Conservation (phyloP, 768 basidiomycete species). For the Tulasnella sp. region DNA sequence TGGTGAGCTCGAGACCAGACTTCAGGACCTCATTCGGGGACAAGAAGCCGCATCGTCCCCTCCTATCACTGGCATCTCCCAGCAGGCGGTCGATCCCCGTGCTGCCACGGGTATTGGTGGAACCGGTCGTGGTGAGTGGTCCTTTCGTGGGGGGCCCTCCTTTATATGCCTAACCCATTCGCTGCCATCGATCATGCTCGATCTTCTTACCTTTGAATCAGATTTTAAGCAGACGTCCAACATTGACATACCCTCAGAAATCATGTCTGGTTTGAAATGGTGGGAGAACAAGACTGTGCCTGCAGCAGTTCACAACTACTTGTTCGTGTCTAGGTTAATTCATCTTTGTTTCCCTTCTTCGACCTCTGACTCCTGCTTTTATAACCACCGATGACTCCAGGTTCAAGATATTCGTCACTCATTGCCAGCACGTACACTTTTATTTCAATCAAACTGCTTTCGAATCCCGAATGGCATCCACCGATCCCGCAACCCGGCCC, state of each 20-base stretch:
- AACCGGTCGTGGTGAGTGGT: neutral
- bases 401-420: neutral
- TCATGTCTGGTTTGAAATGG: slow-evolving; percentile 5
- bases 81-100: neutral
- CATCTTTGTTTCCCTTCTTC: neutral
- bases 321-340: neutral
- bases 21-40: slow-evolving; percentile 4
- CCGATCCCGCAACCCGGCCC: slow-evolving; percentile 7
- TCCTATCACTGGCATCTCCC: neutral
- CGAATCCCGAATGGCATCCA: neutral
- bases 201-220: neutral
- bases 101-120: neutral
- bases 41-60: neutral
- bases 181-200: neutral
- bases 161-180: neutral
- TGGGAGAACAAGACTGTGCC: slow-evolving; percentile 3
- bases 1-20: slow-evolving; percentile 15
- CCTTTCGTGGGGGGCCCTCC: neutral
- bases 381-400: neutral
- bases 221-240: neutral
- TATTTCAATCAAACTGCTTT: slow-evolving; percentile 16
- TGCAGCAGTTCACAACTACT: slow-evolving; percentile 4
- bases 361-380: neutral
- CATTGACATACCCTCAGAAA: neutral
- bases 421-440: slow-evolving; percentile 1